Evolutionary conservation across 2,329 filamentous ascomycete species (phyloP).

Genomic region (Aspergillus candidus): DNA sequence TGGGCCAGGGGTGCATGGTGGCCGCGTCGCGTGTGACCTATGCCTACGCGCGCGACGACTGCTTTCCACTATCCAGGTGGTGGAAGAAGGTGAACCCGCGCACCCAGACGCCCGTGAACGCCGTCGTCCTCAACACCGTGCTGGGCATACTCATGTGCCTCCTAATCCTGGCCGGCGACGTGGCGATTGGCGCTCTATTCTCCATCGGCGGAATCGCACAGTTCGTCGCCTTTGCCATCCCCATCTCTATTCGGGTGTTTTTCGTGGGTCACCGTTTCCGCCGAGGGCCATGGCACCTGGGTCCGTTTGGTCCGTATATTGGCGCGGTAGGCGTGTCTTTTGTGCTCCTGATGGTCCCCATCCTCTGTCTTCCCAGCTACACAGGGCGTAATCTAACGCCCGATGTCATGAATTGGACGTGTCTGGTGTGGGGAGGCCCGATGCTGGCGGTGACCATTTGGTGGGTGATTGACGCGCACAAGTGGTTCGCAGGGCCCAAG

Average conservation of each 20-base stretch:
- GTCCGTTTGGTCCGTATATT: conserved; percentile 52
- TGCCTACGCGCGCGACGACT: conserved; percentile 66
- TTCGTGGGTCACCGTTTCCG: conserved; percentile 58
- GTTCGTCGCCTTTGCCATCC: conserved; percentile 49
- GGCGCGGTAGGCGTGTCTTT: conserved; percentile 54
- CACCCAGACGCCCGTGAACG: conserved; percentile 64
- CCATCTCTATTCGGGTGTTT: conserved; percentile 40
- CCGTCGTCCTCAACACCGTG: conserved; percentile 59
- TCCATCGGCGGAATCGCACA: conserved; percentile 63
- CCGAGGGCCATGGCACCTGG: conserved; percentile 63
- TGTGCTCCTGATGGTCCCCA: conserved; percentile 61
- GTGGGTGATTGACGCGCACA: conserved; percentile 58
- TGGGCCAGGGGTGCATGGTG: conserved; percentile 70
- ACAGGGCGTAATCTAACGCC: conserved; percentile 50
- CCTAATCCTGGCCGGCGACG: conserved; percentile 58
- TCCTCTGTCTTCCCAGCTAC: conserved; percentile 58
- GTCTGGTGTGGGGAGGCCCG: conserved; percentile 58
- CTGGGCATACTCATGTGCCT: conserved; percentile 57
- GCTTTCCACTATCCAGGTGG: conserved; percentile 55
- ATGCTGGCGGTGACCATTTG: conserved; percentile 56
- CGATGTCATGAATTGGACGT: conserved; percentile 62
- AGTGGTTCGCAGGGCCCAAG: conserved; percentile 66
- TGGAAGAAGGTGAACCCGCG: conserved; percentile 56
- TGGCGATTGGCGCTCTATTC: conserved; percentile 63
- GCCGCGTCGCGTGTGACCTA: conserved; percentile 62